Evolutionary conservation across 352 stramenopile species (phyloP).

Genomic region (Globisporangium megalacanthum): DNA sequence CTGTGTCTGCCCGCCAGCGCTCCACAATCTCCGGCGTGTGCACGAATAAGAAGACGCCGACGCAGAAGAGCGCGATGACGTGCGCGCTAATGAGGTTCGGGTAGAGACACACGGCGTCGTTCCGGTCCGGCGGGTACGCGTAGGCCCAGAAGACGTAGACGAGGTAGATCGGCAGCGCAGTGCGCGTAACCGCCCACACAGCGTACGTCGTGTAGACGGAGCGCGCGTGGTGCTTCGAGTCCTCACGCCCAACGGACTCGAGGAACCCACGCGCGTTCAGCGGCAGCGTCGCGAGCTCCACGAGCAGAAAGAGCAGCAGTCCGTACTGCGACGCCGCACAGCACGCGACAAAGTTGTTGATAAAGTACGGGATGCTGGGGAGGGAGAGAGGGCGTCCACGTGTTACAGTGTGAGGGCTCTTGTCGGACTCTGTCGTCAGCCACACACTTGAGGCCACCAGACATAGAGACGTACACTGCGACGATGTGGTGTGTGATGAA

Average conservation of each 20-base stretch:
- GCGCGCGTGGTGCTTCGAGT: slow-evolving; percentile 59
- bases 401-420: background rate
- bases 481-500: slow-evolving; percentile 79
- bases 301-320: slow-evolving; percentile 70
- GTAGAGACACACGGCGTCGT: slow-evolving; percentile 76
- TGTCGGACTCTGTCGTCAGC: background rate
- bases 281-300: slow-evolving; percentile 73
- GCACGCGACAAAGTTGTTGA: slow-evolving; percentile 85
- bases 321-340: slow-evolving; percentile 73
- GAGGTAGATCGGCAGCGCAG: slow-evolving; percentile 67
- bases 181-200: slow-evolving; percentile 69
- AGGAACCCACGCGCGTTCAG: slow-evolving; percentile 75
- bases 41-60: slow-evolving; percentile 79
- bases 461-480: slow-evolving; percentile 49
- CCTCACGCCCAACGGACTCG: slow-evolving; percentile 53
- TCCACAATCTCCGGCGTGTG: slow-evolving; percentile 68
- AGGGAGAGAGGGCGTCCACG: background rate
- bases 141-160: slow-evolving; percentile 73
- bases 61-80: slow-evolving; percentile 75
- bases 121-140: slow-evolving; percentile 59
- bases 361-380: slow-evolving; percentile 65
- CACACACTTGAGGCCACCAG: background rate
- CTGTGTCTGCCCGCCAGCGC: slow-evolving; percentile 19
- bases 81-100: slow-evolving; percentile 70
- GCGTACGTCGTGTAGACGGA: slow-evolving; percentile 75